A percentile compares a stretch with the other conserved stretches of the same genome.
Evolutionary conservation across 1,284 basidiomycete species (phyloP).

Genomic region (Cutaneotrichosporon sp.): DNA sequence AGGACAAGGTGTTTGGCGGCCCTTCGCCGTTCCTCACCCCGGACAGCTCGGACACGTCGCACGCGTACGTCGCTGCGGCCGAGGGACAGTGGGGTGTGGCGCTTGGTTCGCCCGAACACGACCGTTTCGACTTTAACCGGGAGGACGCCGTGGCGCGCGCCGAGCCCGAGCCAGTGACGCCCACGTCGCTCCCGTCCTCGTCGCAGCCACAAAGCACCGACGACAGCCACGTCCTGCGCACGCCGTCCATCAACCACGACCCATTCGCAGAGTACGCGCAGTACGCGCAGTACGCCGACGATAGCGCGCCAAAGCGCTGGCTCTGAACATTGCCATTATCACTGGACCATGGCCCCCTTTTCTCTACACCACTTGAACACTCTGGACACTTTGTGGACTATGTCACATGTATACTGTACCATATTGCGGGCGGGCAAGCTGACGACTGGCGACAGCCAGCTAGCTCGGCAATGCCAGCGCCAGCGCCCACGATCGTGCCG

Average conservation of each 20-base stretch:
- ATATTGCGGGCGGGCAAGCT: too few relatives aligned
- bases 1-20: not conserved
- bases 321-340: too few relatives aligned
- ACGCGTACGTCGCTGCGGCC: slow-evolving; percentile 9
- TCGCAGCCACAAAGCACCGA: not conserved
- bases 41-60: not conserved
- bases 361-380: too few relatives aligned
- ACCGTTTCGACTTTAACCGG: slow-evolving; percentile 15
- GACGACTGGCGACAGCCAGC: too few relatives aligned
- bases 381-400: too few relatives aligned
- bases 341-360: too few relatives aligned
- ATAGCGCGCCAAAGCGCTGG: not conserved
- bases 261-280: slow-evolving; percentile 35
- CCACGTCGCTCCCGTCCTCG: not conserved
- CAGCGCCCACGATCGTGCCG: too few relatives aligned
- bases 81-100: slow-evolving; percentile 30
- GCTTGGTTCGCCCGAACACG: slow-evolving; percentile 19
- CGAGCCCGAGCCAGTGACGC: not conserved
- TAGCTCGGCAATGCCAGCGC: too few relatives aligned
- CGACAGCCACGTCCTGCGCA: slow-evolving; percentile 24
- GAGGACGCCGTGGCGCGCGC: not conserved
- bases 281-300: not conserved
- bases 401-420: too few relatives aligned
- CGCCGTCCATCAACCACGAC: slow-evolving; percentile 14
- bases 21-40: slow-evolving; percentile 1